These are phyloP conservation scores for Waltergamsia citrina DNA, from an alignment of 2,329 filamentous ascomycete species.

Conservation along the genomic window DNA sequence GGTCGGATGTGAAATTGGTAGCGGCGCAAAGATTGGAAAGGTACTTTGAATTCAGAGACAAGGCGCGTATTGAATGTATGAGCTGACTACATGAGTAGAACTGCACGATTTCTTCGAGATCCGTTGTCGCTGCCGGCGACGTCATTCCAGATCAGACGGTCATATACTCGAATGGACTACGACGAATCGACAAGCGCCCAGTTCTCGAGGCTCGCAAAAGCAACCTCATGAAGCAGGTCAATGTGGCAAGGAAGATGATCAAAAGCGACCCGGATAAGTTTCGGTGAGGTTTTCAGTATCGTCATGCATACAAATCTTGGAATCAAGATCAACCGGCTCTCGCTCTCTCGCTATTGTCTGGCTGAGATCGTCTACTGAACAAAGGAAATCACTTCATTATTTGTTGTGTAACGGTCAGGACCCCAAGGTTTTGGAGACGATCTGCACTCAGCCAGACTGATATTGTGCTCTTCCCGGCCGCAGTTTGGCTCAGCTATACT, in stretches of 20 bases:
- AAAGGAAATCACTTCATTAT: too few relatives aligned
- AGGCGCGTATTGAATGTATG: background rate
- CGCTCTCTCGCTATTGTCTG: too few relatives aligned
- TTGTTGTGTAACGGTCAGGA: too few relatives aligned
- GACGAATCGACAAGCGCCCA: conserved; percentile 49
- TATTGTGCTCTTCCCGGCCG: too few relatives aligned
- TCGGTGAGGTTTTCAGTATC: too few relatives aligned
- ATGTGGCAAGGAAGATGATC: conserved; percentile 58
- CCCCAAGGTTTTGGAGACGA: too few relatives aligned
- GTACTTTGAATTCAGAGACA: too few relatives aligned
- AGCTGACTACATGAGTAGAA: conserved; percentile 31
- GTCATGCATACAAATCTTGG: too few relatives aligned
- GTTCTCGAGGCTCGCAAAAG: conserved; percentile 54
- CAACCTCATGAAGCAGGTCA: conserved; percentile 57
- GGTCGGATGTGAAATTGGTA: conserved; percentile 49
- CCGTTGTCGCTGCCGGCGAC: conserved; percentile 46
- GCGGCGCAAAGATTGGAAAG: conserved; percentile 53
- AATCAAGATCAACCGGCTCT: too few relatives aligned
- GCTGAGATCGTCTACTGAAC: too few relatives aligned
- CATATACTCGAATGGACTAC: conserved; percentile 54
- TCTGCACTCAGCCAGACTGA: too few relatives aligned
- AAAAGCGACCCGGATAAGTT: conserved; percentile 28
- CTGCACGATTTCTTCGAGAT: conserved; percentile 60
- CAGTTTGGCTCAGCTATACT: too few relatives aligned
- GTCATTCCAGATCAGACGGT: conserved; percentile 58